phyloP scores from a whole-genome alignment of 208 protist species.

The Acanthamoeba divionensis region DNA sequence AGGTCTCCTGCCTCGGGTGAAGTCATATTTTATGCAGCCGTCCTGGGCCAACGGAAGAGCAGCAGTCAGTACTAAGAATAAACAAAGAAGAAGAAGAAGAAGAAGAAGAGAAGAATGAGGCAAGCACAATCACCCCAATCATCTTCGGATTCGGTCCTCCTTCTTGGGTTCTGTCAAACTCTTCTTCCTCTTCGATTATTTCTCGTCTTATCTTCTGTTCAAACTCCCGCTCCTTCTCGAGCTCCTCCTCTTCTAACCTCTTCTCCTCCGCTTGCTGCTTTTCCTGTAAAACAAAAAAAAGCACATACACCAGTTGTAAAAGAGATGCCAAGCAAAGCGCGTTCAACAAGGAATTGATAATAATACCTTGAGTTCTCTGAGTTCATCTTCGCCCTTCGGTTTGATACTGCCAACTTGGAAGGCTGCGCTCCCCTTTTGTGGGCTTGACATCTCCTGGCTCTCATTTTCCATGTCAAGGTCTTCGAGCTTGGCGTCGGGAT shows the following conservation, averaged over 20 bases:
- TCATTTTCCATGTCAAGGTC: constrained; percentile 45
- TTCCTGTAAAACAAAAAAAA: not conserved
- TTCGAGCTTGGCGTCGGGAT: constrained; percentile 40
- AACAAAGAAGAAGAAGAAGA: not conserved
- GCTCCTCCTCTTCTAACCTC: constrained; percentile 31
- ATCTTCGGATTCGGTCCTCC: constrained; percentile 33
- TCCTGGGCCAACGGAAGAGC: not conserved
- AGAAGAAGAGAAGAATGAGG: not conserved
- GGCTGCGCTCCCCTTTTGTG: not conserved
- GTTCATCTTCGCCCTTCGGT: constrained; percentile 36
- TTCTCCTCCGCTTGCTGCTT: constrained; percentile 25
- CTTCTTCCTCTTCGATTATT: constrained; percentile 31
- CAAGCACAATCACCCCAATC: not conserved
- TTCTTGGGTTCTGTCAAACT: not conserved
- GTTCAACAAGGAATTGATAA: too few species aligned
- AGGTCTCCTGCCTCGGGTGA: not conserved
- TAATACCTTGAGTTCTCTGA: not conserved
- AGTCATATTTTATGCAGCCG: constrained; percentile 47
- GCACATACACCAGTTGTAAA: too few species aligned
- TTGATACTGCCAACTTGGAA: not conserved
- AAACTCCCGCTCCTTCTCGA: constrained; percentile 17
- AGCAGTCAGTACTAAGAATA: not conserved
- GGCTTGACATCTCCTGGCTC: not conserved
- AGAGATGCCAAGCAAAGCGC: too few species aligned
- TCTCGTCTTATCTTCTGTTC: constrained; percentile 47